Evolutionary conservation across 257 asterid species (phyloP).

Genomic region (Nicotiana knightiana): DNA sequence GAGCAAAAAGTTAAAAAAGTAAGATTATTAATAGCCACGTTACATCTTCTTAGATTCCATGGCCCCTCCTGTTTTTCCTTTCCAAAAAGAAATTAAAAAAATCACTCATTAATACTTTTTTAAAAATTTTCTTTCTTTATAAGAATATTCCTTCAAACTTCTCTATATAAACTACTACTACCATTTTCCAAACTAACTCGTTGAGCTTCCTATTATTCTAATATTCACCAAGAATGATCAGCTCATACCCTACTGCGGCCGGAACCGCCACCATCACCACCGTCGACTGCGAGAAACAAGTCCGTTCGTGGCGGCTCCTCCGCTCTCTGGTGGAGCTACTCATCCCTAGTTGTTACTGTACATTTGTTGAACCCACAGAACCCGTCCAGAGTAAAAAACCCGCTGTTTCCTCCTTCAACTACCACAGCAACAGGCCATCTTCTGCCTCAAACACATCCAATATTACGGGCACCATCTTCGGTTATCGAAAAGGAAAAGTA

Average conservation of each 20-base stretch:
- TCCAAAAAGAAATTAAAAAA: background rate
- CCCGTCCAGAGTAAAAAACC: constrained; percentile 6
- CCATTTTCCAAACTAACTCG: background rate
- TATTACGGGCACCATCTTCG: constrained; percentile 44
- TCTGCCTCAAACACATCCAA: constrained; percentile 2
- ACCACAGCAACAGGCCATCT: background rate
- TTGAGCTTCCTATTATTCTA: background rate
- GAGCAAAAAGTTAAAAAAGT: background rate
- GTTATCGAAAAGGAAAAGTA: constrained; percentile 48
- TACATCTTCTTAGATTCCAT: constrained; percentile 4
- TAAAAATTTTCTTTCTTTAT: background rate
- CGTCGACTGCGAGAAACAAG: constrained; percentile 65
- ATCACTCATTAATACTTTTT: background rate
- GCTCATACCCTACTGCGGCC: constrained; percentile 12
- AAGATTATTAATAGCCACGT: constrained; percentile 1
- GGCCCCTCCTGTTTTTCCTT: background rate
- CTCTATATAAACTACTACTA: constrained; percentile 6
- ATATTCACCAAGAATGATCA: constrained; percentile 16
- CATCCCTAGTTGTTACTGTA: constrained; percentile 53
- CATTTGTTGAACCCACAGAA: constrained; percentile 28
- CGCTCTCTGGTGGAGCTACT: constrained; percentile 46
- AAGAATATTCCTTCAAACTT: background rate
- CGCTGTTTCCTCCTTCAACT: background rate
- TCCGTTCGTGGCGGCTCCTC: constrained; percentile 66
- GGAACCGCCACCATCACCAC: constrained; percentile 25